Percentiles rank a stretch among this genome's conserved stretches.
These are phyloP conservation scores for Mycena haematopus DNA, from an alignment of 768 basidiomycete genomes.

Conservation along the genomic window DNA sequence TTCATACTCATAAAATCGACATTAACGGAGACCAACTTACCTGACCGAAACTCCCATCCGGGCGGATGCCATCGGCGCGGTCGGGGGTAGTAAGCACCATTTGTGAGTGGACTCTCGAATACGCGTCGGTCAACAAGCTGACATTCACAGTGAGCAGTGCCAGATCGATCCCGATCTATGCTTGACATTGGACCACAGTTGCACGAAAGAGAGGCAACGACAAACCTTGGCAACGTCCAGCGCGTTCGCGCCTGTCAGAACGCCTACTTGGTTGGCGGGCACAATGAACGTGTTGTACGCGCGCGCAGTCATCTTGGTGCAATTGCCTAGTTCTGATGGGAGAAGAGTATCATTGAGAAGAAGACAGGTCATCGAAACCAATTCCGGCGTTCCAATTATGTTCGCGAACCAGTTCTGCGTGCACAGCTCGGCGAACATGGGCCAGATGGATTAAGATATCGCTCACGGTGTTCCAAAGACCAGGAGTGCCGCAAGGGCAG, in stretches of 20 bases:
- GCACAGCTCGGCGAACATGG: background rate
- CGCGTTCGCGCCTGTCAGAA: slow-evolving; percentile 68
- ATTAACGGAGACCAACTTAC: background rate
- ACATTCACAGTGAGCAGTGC: slow-evolving; percentile 49
- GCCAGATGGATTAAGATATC: background rate
- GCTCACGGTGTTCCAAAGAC: slow-evolving; percentile 44
- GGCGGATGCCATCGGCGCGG: slow-evolving; percentile 65
- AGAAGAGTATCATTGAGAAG: slow-evolving; percentile 57
- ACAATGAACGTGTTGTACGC: slow-evolving; percentile 55
- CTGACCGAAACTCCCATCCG: slow-evolving; percentile 57
- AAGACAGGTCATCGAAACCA: slow-evolving; percentile 63
- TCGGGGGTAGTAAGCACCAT: slow-evolving; percentile 53
- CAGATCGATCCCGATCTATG: slow-evolving; percentile 58
- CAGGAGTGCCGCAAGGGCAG: slow-evolving; percentile 64
- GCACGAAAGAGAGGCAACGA: background rate
- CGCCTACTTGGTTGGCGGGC: slow-evolving; percentile 51
- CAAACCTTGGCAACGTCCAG: slow-evolving; percentile 61
- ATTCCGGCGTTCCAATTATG: slow-evolving; percentile 66
- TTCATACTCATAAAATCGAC: background rate
- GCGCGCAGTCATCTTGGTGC: slow-evolving; percentile 56
- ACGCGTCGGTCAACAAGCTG: slow-evolving; percentile 56
- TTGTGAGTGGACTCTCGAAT: slow-evolving; percentile 56
- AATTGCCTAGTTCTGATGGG: slow-evolving; percentile 47
- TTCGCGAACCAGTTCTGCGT: slow-evolving; percentile 72
- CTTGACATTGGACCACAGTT: background rate